phyloP scores from a whole-genome alignment of 176 grass and related monocot genomes.

The Triticum turgidum region DNA sequence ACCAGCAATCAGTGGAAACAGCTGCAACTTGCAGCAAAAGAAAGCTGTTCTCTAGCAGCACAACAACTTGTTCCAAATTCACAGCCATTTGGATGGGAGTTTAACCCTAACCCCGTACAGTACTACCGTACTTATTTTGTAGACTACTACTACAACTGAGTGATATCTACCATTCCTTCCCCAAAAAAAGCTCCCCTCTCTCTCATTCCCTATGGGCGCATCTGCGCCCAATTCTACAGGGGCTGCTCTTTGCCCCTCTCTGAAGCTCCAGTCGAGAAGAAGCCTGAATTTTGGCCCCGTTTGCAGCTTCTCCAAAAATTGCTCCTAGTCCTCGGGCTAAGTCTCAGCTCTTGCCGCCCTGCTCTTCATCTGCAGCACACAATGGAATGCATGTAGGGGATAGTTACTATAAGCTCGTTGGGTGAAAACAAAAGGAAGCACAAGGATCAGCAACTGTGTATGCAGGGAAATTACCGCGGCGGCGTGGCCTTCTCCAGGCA shows the following conservation, averaged over 20 bases:
- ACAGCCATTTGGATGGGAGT: background rate
- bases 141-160: no score
- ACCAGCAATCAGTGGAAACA: background rate
- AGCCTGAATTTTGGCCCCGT: background rate
- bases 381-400: background rate
- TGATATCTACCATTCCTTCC: background rate
- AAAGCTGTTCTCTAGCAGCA: background rate
- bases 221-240: background rate
- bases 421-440: background rate
- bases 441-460: background rate
- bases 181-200: background rate
- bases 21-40: background rate
- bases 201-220: background rate
- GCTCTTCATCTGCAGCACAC: slow-evolving; percentile 36
- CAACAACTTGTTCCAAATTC: background rate
- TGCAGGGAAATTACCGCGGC: slow-evolving; percentile 27
- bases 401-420: background rate
- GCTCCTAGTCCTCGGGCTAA: background rate
- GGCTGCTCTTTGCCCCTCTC: background rate
- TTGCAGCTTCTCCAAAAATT: background rate
- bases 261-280: background rate
- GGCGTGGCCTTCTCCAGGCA: slow-evolving; percentile 27
- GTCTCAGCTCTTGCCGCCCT: slow-evolving; percentile 11
- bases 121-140: no score
- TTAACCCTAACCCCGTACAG: background rate